These are phyloP conservation scores for Cicer bijugum DNA, from an alignment of 306 rosid genomes.

Conservation along the genomic window DNA sequence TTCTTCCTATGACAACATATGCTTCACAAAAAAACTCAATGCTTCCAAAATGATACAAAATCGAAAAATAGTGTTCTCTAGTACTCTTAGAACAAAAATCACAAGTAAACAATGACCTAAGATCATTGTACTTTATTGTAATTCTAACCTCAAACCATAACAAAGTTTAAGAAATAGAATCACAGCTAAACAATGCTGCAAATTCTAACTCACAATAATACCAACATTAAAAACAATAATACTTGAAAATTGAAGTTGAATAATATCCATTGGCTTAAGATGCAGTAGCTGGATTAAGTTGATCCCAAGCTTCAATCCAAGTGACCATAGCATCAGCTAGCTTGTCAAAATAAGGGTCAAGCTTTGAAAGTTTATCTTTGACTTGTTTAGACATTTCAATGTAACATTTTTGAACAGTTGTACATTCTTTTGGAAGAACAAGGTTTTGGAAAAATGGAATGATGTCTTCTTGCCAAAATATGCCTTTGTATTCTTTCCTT, in stretches of 20 bases:
- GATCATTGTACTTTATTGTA: constrained; percentile 46
- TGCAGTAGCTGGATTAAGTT: constrained; percentile 58
- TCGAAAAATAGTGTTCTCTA: constrained; percentile 13
- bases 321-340: constrained; percentile 74
- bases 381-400: constrained; percentile 83
- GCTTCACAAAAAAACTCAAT: constrained; percentile 29
- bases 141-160: constrained; percentile 40
- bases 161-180: constrained; percentile 25
- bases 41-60: constrained; percentile 28
- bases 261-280: constrained; percentile 11
- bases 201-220: constrained; percentile 14
- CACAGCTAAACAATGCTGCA: constrained; percentile 50
- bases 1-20: constrained; percentile 36
- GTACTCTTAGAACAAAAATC: constrained; percentile 32
- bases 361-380: constrained; percentile 76
- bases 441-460: constrained; percentile 51
- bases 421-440: constrained; percentile 72
- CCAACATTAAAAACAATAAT: background rate
- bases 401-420: constrained; percentile 89
- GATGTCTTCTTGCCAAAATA: constrained; percentile 57
- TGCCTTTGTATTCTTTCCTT: constrained; percentile 57
- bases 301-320: constrained; percentile 83
- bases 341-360: constrained; percentile 84
- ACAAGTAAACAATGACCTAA: constrained; percentile 42
- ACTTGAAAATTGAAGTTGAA: constrained; percentile 5